Percentiles rank a stretch among this genome's conserved stretches.
Evolutionary conservation across 1,139 yeast species (phyloP).

Genomic region (Hemisphaericaspora lyxosophila): DNA sequence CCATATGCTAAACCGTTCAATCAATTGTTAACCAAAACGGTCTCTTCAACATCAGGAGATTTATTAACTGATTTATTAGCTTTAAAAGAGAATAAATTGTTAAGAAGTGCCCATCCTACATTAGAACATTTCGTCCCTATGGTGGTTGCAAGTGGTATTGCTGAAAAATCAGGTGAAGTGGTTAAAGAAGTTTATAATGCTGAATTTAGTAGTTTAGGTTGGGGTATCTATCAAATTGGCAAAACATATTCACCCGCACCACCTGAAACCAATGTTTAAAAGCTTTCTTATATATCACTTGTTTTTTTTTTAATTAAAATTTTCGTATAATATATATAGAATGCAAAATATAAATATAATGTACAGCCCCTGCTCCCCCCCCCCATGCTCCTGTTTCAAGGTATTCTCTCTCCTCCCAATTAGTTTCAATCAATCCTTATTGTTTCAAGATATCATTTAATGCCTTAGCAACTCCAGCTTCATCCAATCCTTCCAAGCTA

Average conservation of each 20-base stretch:
- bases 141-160: conserved; percentile 66
- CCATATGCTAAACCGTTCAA: conserved; percentile 57
- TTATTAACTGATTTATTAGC: conserved; percentile 16
- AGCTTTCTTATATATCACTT: too few species aligned
- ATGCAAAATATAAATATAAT: conserved; percentile 3
- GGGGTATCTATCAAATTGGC: conserved; percentile 62
- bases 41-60: conserved; percentile 18
- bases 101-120: conserved; percentile 66
- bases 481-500: conserved; percentile 47
- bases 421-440: neutral
- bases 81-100: conserved; percentile 27
- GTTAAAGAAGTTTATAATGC: conserved; percentile 49
- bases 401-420: too few species aligned
- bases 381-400: neutral
- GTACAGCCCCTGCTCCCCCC: neutral
- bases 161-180: conserved; percentile 27
- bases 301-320: too few species aligned
- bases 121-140: conserved; percentile 72
- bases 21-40: conserved; percentile 35
- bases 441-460: conserved; percentile 38
- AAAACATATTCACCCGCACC: conserved; percentile 6
- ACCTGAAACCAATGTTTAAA: too few species aligned
- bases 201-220: conserved; percentile 53
- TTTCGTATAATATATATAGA: conserved; percentile 1
- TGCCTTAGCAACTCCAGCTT: conserved; percentile 37